Conservation (phyloP, 805 yeast genomes). For the Metschnikowia noctiluminum region DNA sequence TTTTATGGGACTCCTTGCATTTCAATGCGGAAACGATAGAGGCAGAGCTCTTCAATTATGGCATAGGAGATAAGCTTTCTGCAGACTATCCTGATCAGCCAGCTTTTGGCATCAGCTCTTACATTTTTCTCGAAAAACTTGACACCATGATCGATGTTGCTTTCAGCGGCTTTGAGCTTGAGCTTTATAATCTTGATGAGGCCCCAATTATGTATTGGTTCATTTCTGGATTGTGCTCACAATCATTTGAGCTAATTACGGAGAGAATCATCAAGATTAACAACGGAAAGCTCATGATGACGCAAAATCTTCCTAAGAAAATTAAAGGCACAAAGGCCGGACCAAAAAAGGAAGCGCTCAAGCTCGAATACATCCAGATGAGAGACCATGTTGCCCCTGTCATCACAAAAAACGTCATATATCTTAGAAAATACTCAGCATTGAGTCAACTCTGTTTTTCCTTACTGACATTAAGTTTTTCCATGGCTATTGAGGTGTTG, state of each 20-base stretch:
- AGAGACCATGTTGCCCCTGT: constrained; percentile 34
- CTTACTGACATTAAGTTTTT: constrained; percentile 21
- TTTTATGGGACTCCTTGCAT: constrained; percentile 76
- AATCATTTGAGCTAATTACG: constrained; percentile 41
- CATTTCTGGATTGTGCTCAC: constrained; percentile 45
- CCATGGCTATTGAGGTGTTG: constrained; percentile 11
- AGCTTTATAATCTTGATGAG: constrained; percentile 72
- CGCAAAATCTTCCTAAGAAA: constrained; percentile 19
- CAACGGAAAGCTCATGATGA: constrained; percentile 16
- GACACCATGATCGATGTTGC: constrained; percentile 69
- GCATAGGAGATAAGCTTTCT: constrained; percentile 34
- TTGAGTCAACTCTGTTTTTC: constrained; percentile 18
- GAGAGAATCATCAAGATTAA: constrained; percentile 35
- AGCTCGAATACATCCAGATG: constrained; percentile 27
- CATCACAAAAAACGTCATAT: constrained; percentile 25
- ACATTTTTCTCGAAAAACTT: constrained; percentile 64
- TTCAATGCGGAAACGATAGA: constrained; percentile 70
- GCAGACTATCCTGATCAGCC: constrained; percentile 27
- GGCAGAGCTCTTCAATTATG: constrained; percentile 34
- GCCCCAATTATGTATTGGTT: constrained; percentile 67
- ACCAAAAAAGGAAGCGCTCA: constrained; percentile 42
- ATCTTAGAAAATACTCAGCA: constrained; percentile 22
- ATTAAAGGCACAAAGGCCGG: constrained; percentile 37
- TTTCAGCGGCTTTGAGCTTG: constrained; percentile 71
- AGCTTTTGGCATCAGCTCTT: constrained; percentile 67